phyloP scores from a whole-genome alignment of 2,329 filamentous ascomycete genomes.

The Hypomyces perniciosus region DNA sequence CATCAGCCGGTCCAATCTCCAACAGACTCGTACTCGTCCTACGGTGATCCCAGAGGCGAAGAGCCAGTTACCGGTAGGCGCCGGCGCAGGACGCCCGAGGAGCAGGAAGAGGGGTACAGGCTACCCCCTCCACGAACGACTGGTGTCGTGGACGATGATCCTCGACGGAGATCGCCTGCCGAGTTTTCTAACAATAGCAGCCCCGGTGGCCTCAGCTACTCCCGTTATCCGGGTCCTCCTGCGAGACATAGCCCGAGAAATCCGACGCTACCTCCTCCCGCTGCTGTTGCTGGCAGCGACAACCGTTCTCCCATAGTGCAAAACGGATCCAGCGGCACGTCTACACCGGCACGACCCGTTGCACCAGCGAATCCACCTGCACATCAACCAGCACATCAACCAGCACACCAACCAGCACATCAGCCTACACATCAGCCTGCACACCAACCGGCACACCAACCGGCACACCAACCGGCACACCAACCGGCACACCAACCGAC shows the following conservation, averaged over 20 bases:
- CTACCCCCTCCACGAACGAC: slow-evolving; percentile 38
- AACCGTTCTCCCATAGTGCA: slow-evolving; percentile 32
- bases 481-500: slow-evolving; percentile 12
- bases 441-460: not conserved
- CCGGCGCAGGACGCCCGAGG: slow-evolving; percentile 33
- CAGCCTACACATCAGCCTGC: slow-evolving; percentile 7
- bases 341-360: slow-evolving; percentile 27
- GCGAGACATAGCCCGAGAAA: slow-evolving; percentile 33
- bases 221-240: slow-evolving; percentile 26
- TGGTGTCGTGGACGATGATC: slow-evolving; percentile 41
- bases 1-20: slow-evolving; percentile 37
- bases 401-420: slow-evolving; percentile 6
- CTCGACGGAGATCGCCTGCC: slow-evolving; percentile 45
- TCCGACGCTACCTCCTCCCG: slow-evolving; percentile 31
- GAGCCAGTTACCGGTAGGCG: slow-evolving; percentile 28
- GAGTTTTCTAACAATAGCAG: slow-evolving; percentile 44
- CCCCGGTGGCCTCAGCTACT: slow-evolving; percentile 37
- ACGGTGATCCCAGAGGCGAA: slow-evolving; percentile 30
- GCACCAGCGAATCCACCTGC: slow-evolving; percentile 14
- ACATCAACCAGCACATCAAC: slow-evolving; percentile 8
- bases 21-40: slow-evolving; percentile 37
- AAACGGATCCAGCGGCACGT: slow-evolving; percentile 31
- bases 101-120: slow-evolving; percentile 37
- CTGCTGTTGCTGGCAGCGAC: slow-evolving; percentile 20
- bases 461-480: slow-evolving; percentile 10